phyloP scores from a whole-genome alignment of 1,139 yeast species.

The Debaryomyces coudertii region DNA sequence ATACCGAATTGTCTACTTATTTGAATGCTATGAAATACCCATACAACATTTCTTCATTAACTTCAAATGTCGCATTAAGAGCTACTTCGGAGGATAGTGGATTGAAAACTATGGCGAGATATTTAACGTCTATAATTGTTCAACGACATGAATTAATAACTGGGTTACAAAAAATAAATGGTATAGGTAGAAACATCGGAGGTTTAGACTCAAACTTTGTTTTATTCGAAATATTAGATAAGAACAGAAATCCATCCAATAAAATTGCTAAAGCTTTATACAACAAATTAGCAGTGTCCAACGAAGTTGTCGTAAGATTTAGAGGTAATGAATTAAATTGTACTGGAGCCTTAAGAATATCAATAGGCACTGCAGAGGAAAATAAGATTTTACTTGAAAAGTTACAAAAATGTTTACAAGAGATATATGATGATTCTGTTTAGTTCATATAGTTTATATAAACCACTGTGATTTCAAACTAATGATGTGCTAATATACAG shows the following conservation, averaged over 20 bases:
- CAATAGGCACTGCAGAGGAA: conserved; percentile 83
- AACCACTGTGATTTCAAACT: not conserved
- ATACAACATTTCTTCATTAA: conserved; percentile 83
- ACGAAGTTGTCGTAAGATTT: conserved; percentile 83
- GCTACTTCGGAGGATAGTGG: conserved; percentile 64
- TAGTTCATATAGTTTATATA: not conserved
- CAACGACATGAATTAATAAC: conserved; percentile 60
- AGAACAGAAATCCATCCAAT: conserved; percentile 64
- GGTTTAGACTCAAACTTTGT: conserved; percentile 89
- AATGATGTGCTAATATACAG: not conserved
- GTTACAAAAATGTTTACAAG: conserved; percentile 34
- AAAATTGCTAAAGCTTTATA: conserved; percentile 71
- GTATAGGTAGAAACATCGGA: conserved; percentile 77
- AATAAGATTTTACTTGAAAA: conserved; percentile 59
- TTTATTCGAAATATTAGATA: conserved; percentile 68
- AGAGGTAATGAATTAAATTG: conserved; percentile 92
- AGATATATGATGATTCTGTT: conserved; percentile 7
- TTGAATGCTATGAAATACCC: conserved; percentile 94
- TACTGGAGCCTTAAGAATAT: conserved; percentile 80
- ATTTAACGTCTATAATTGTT: conserved; percentile 50
- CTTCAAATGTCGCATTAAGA: conserved; percentile 74
- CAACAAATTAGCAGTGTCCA: conserved; percentile 65
- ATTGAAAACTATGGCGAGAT: conserved; percentile 58
- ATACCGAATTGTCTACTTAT: conserved; percentile 59
- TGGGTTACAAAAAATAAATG: conserved; percentile 55